These are phyloP conservation scores for Claviceps africana DNA, from an alignment of 2,329 filamentous ascomycete genomes.

Conservation along the genomic window DNA sequence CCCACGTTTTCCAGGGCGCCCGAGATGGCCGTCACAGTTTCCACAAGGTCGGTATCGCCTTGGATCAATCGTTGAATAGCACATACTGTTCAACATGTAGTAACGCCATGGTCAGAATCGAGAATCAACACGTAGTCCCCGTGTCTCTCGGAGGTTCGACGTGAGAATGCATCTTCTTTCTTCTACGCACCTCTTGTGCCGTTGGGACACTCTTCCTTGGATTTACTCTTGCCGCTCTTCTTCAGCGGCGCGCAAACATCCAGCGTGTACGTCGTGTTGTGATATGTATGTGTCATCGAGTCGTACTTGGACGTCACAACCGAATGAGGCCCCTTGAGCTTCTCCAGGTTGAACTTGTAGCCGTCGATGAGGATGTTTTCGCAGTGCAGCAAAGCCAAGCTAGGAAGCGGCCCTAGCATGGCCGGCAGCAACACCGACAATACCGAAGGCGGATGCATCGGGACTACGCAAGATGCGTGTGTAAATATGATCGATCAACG, in stretches of 20 bases:
- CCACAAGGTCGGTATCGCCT: conserved; percentile 33
- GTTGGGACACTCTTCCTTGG: conserved; percentile 49
- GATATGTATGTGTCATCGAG: conserved; percentile 33
- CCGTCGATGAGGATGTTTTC: conserved; percentile 43
- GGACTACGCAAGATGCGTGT: conserved; percentile 2
- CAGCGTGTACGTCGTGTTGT: conserved; percentile 68
- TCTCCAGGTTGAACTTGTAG: conserved; percentile 48
- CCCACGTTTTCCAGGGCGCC: conserved; percentile 50
- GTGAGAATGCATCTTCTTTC: background rate
- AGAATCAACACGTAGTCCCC: background rate
- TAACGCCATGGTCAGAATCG: background rate
- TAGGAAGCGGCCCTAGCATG: conserved; percentile 23
- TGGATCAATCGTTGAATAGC: conserved; percentile 49
- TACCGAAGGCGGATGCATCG: conserved; percentile 27
- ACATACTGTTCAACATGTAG: conserved; percentile 46
- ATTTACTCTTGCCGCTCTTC: conserved; percentile 40
- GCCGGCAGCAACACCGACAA: conserved; percentile 24
- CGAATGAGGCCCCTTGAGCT: conserved; percentile 53
- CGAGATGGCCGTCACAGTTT: conserved; percentile 56
- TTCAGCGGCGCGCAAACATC: conserved; percentile 60
- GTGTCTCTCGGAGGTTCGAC: background rate
- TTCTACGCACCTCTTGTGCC: conserved; percentile 48
- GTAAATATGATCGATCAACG: background rate
- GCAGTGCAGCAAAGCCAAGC: conserved; percentile 44
- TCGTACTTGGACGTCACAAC: conserved; percentile 46